phyloP scores from a whole-genome alignment of 495 filamentous ascomycete species.

The Neurospora sp. region DNA sequence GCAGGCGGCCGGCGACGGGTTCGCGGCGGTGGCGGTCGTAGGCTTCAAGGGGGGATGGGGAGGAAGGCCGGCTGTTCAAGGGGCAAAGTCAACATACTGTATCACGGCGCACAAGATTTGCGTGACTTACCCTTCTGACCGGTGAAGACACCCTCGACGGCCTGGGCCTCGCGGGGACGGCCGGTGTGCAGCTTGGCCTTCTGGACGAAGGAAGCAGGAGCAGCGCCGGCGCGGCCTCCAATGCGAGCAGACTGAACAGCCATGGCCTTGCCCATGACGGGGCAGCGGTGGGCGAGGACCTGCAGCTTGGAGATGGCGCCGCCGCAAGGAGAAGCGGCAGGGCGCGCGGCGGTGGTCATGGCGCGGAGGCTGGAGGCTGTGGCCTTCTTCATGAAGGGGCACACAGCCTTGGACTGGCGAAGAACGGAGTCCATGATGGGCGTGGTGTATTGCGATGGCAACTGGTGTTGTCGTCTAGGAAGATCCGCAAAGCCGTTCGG shows the following conservation, averaged over 20 bases:
- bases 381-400: constrained; percentile 92
- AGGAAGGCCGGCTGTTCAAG: constrained; percentile 27
- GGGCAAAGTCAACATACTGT: constrained; percentile 7
- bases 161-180: constrained; percentile 56
- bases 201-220: constrained; percentile 33
- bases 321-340: constrained; percentile 61
- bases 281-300: constrained; percentile 87
- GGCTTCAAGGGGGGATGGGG: constrained; percentile 25
- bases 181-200: constrained; percentile 77
- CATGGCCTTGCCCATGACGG: constrained; percentile 96
- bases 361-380: constrained; percentile 82
- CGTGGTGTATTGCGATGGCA: not conserved
- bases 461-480: not conserved
- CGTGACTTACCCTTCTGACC: constrained; percentile 46
- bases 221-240: constrained; percentile 17
- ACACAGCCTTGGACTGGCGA: constrained; percentile 88
- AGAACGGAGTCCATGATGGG: constrained; percentile 80
- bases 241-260: constrained; percentile 66
- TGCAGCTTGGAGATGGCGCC: constrained; percentile 96
- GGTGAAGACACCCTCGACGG: constrained; percentile 52
- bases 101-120: not conserved
- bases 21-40: constrained; percentile 18
- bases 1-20: constrained; percentile 8
- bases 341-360: constrained; percentile 69
- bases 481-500: not conserved